phyloP scores from a whole-genome alignment of 2,329 filamentous ascomycete species.

The Colletotrichum navitas region DNA sequence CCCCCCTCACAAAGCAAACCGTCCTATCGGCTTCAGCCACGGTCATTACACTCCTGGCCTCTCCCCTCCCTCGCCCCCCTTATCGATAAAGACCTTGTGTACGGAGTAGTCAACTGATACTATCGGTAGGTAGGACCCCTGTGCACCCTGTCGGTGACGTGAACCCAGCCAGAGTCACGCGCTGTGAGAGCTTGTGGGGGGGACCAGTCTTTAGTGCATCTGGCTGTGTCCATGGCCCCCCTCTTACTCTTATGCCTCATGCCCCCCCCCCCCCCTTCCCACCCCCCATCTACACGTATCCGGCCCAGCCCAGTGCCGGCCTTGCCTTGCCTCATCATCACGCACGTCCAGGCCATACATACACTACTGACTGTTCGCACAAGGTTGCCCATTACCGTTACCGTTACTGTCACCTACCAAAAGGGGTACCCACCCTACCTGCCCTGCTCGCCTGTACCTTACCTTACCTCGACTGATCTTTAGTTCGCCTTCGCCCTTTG shows the following conservation, averaged over 20 bases:
- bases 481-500: background rate
- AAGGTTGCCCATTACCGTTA: constrained; percentile 26
- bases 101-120: constrained; percentile 31
- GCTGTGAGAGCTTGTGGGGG: constrained; percentile 34
- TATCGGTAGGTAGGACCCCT: constrained; percentile 34
- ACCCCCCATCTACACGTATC: constrained; percentile 8
- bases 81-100: constrained; percentile 36
- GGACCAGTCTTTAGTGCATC: constrained; percentile 33
- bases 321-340: constrained; percentile 26
- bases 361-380: background rate
- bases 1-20: background rate
- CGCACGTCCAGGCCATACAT: constrained; percentile 1
- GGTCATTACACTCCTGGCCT: background rate
- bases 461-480: constrained; percentile 8
- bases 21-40: constrained; percentile 26
- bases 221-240: constrained; percentile 9
- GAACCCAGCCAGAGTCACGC: constrained; percentile 40
- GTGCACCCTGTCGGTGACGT: constrained; percentile 40
- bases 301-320: constrained; percentile 11
- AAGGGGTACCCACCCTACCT: background rate
- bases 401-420: background rate
- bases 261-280: constrained; percentile 16
- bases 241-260: constrained; percentile 6
- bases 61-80: background rate
- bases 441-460: background rate